Percentiles rank a stretch among this genome's conserved stretches.
Conservation (phyloP, 148 eudicot genomes). For the Rheum nobile region DNA sequence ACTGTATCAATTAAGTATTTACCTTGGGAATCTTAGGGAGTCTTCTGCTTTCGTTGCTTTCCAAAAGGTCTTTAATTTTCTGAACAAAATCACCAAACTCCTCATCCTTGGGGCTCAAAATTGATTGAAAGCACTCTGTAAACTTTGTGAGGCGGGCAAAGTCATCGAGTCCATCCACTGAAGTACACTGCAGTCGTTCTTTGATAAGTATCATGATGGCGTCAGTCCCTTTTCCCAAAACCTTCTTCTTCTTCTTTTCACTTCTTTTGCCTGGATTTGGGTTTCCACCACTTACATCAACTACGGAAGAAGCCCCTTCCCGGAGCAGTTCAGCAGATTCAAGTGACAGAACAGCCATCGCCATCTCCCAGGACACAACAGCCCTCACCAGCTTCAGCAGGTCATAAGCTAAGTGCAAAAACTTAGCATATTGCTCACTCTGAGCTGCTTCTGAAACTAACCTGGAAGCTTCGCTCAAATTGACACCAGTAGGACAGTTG, state of each 20-base stretch:
- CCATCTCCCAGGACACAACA: conserved; percentile 24
- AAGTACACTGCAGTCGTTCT: conserved; percentile 34
- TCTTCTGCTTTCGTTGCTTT: conserved; percentile 86
- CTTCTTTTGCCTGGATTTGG: conserved; percentile 34
- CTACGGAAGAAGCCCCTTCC: background rate
- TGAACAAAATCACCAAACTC: conserved; percentile 30
- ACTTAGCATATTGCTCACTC: conserved; percentile 29
- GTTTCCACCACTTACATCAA: conserved; percentile 15
- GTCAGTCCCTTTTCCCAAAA: conserved; percentile 67
- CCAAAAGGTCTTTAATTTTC: conserved; percentile 76
- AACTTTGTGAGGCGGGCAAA: conserved; percentile 21
- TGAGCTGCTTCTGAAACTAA: conserved; percentile 23
- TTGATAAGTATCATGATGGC: conserved; percentile 46
- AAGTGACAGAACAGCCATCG: background rate
- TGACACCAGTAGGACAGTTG: conserved; percentile 24
- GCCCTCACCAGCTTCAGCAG: conserved; percentile 31
- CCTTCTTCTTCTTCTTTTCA: conserved; percentile 46
- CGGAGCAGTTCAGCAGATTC: conserved; percentile 1
- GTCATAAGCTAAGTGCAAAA: conserved; percentile 35
- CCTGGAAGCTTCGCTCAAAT: conserved; percentile 20
- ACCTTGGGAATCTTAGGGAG: conserved; percentile 96
- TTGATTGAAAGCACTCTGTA: conserved; percentile 21
- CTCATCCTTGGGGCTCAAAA: conserved; percentile 42
- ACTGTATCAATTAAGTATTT: background rate
- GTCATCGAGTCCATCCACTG: conserved; percentile 14